phyloP scores from a whole-genome alignment of 345 rosid genomes.

The Citropsis articulata region DNA sequence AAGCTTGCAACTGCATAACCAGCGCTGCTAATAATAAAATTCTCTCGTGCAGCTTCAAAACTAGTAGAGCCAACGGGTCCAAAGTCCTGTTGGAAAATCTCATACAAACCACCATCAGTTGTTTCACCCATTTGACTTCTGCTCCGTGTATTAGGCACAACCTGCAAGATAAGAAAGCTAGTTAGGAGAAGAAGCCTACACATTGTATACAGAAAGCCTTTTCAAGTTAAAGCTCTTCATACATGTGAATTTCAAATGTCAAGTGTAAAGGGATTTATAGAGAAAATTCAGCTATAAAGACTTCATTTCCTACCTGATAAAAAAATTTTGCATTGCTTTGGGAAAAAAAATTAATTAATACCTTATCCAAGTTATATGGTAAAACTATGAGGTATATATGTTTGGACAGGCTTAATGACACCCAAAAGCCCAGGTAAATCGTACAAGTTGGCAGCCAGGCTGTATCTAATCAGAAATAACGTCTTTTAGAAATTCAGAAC shows the following conservation, averaged over 20 bases:
- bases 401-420: not conserved
- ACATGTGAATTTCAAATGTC: not conserved
- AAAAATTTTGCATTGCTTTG: not conserved
- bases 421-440: not conserved
- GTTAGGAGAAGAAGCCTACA: not conserved
- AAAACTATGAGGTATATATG: not conserved
- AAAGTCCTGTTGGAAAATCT: constrained; percentile 95
- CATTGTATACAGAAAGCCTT: not conserved
- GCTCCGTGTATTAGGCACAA: constrained; percentile 92
- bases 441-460: not conserved
- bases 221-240: not conserved
- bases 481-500: not conserved
- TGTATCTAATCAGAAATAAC: not conserved
- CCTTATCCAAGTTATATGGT: not conserved
- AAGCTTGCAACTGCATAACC: constrained; percentile 99
- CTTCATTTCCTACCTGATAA: not conserved
- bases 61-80: constrained; percentile 91
- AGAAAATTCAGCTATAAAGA: not conserved
- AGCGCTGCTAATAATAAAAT: constrained; percentile 94
- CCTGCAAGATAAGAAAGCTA: constrained; percentile 37
- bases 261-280: not conserved
- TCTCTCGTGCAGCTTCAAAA: constrained; percentile 95
- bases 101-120: constrained; percentile 94
- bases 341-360: not conserved
- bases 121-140: constrained; percentile 99